Evolutionary conservation across 148 eudicot genomes (phyloP).

Genomic region (Dysphania ambrosioides): DNA sequence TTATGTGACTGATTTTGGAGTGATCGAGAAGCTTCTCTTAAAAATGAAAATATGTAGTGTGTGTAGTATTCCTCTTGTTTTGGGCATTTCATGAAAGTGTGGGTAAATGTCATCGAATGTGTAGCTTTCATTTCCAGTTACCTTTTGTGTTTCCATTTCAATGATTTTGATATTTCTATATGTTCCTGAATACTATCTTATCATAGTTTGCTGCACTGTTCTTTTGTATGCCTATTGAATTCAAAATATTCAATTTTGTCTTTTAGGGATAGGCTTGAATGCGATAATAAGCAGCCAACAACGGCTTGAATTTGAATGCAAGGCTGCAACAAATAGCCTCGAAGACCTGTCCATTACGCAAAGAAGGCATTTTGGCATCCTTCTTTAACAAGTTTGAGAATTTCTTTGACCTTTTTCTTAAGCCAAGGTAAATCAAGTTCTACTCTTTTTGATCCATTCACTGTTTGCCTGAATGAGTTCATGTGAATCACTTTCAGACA

Average conservation of each 20-base stretch:
- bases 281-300: slow-evolving; percentile 76
- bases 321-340: slow-evolving; percentile 49
- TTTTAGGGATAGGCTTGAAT: slow-evolving; percentile 90
- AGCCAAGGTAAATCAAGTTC: slow-evolving; percentile 48
- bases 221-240: neutral
- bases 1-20: neutral
- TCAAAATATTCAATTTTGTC: slow-evolving; percentile 1
- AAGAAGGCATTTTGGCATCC: slow-evolving; percentile 73
- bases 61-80: too few species aligned
- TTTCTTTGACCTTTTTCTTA: slow-evolving; percentile 47
- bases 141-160: slow-evolving; percentile 2
- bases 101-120: slow-evolving; percentile 48
- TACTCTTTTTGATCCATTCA: neutral
- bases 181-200: neutral
- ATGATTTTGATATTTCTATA: neutral
- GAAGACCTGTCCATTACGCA: slow-evolving; percentile 39
- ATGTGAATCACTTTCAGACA: neutral
- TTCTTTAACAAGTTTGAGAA: slow-evolving; percentile 89
- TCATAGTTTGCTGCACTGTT: neutral
- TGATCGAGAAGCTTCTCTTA: neutral
- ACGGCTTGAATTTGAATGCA: slow-evolving; percentile 82
- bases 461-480: neutral
- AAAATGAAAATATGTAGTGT: too few species aligned
- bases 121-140: neutral
- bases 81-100: slow-evolving; percentile 32